These are phyloP conservation scores for Asterophora parasitica DNA, from an alignment of 768 basidiomycete species.

Conservation along the genomic window DNA sequence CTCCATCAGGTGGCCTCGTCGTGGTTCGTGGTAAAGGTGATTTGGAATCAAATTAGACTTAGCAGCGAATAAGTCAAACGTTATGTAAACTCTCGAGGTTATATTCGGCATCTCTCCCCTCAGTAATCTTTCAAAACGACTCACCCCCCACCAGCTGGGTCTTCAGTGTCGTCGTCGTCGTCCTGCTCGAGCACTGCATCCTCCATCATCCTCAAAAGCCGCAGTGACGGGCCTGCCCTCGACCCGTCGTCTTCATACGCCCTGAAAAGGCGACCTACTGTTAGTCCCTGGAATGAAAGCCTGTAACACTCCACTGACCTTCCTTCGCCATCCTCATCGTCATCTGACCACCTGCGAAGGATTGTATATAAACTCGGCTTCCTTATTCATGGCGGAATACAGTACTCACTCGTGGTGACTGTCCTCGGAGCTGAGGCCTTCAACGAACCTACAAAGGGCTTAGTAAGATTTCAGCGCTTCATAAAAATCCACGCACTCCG, in stretches of 20 bases:
- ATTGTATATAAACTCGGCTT: neutral
- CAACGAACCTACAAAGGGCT: neutral
- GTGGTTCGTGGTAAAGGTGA: too few relatives aligned
- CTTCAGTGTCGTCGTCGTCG: neutral
- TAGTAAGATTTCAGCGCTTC: neutral
- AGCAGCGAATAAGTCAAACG: too few relatives aligned
- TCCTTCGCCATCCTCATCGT: neutral
- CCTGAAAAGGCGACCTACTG: neutral
- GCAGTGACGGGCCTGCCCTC: conserved; percentile 11
- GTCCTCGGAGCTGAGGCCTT: conserved; percentile 1
- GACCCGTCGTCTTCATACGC: conserved; percentile 13
- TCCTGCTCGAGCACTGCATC: neutral
- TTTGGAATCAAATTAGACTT: too few relatives aligned
- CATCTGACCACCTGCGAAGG: neutral
- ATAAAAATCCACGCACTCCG: neutral
- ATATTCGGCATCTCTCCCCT: too few relatives aligned
- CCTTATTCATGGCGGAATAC: neutral
- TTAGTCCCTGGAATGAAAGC: neutral
- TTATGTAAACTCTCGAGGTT: too few relatives aligned
- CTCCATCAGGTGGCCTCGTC: too few relatives aligned
- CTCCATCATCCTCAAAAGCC: conserved; percentile 9
- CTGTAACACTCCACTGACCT: neutral
- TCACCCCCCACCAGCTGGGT: too few relatives aligned
- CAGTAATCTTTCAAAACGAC: too few relatives aligned
- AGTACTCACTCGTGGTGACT: conserved; percentile 7